Percentiles rank a stretch among this genome's conserved stretches.
These are phyloP conservation scores for Aspergillus aculeatinus DNA, from an alignment of 2,329 filamentous ascomycete genomes.

Conservation along the genomic window DNA sequence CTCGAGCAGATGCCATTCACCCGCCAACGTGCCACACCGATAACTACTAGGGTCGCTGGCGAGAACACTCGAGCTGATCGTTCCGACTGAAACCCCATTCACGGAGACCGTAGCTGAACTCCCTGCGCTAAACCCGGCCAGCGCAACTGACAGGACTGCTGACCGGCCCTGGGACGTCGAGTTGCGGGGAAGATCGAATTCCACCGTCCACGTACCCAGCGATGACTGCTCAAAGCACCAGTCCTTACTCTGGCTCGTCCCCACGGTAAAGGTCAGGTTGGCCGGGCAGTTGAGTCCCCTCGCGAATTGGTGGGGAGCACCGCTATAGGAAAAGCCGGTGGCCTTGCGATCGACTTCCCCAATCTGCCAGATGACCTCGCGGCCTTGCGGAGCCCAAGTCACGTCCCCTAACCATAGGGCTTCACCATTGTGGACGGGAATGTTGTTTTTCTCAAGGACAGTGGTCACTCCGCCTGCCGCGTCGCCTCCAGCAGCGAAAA, in stretches of 20 bases:
- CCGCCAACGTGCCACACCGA: conserved; percentile 48
- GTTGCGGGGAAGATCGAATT: conserved; percentile 22
- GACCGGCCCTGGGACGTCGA: conserved; percentile 15
- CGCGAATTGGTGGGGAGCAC: conserved; percentile 47
- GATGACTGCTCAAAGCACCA: conserved; percentile 53
- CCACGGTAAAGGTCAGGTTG: conserved; percentile 48
- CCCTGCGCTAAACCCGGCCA: conserved; percentile 49
- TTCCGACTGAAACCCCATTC: conserved; percentile 41
- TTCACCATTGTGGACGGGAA: conserved; percentile 38
- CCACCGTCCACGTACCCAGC: conserved; percentile 38
- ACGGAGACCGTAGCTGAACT: conserved; percentile 43
- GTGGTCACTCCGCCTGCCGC: conserved; percentile 39
- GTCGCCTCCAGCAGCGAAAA: conserved; percentile 48
- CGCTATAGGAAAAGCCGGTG: conserved; percentile 46
- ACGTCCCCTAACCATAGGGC: conserved; percentile 41
- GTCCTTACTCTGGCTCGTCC: conserved; percentile 39
- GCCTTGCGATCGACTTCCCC: conserved; percentile 51
- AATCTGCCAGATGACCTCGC: conserved; percentile 50
- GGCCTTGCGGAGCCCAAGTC: conserved; percentile 42
- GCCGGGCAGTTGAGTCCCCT: conserved; percentile 47
- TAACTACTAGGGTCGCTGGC: conserved; percentile 50
- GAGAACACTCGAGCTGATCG: conserved; percentile 43
- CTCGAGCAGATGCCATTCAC: conserved; percentile 51
- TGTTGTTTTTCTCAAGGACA: conserved; percentile 43
- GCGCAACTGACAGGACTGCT: conserved; percentile 44